A percentile compares a stretch with the other conserved stretches of the same genome.
Conservation (phyloP, 306 rosid genomes). For the Acacia confusa region DNA sequence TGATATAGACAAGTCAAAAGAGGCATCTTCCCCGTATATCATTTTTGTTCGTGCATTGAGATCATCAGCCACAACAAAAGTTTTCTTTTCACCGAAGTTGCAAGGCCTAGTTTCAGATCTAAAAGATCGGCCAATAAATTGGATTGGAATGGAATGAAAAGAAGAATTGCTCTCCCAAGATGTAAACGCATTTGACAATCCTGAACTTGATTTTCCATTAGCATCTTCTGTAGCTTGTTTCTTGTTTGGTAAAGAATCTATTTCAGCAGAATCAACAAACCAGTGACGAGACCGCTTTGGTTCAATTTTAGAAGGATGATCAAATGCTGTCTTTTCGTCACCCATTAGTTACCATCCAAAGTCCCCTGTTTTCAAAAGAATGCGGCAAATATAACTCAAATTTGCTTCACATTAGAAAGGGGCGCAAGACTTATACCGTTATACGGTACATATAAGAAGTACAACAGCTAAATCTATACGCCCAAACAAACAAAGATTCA, state of each 20-base stretch:
- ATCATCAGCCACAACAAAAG: slow-evolving; percentile 53
- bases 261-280: slow-evolving; percentile 68
- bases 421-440: background rate
- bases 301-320: slow-evolving; percentile 60
- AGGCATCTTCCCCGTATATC: slow-evolving; percentile 48
- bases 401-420: background rate
- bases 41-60: slow-evolving; percentile 55
- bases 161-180: slow-evolving; percentile 68
- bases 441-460: background rate
- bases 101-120: slow-evolving; percentile 61
- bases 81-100: slow-evolving; percentile 49
- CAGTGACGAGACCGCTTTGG: slow-evolving; percentile 74
- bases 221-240: slow-evolving; percentile 64
- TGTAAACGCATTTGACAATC: slow-evolving; percentile 52
- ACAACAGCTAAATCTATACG: background rate
- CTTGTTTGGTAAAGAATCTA: slow-evolving; percentile 66
- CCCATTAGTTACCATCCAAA: slow-evolving; percentile 62
- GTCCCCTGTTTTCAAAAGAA: slow-evolving; percentile 68
- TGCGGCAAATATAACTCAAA: slow-evolving; percentile 18
- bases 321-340: slow-evolving; percentile 49
- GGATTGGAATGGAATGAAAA: slow-evolving; percentile 58
- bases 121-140: slow-evolving; percentile 54
- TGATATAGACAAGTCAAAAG: slow-evolving; percentile 20
- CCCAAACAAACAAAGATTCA: background rate
- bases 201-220: slow-evolving; percentile 56